Evolutionary conservation across 129 eudicot genomes (phyloP), one percentile per base, ranked within the genome.

Genomic region (Cynara cardunculus): DNA sequence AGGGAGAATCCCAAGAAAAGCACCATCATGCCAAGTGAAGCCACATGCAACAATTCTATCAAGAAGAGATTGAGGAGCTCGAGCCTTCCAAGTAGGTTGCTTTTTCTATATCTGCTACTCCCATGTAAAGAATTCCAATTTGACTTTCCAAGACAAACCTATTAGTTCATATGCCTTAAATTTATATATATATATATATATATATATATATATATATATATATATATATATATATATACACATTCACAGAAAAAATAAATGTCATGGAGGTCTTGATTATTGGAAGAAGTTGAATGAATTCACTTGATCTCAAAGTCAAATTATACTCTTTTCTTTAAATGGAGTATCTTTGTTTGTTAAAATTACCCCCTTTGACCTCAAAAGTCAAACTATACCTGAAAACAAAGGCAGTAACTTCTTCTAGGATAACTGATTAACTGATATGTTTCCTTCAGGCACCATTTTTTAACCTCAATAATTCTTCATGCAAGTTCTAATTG

Each of bases 31-130:
- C 76, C 59, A 22, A 46, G 22, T 13, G 77, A 59, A 35, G 66
- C 26, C 2, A 32, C 53, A 56, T 27, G 8, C 30, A 66, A 28
- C 30, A 69, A n/a, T 46, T 26, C 82, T 68, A 37, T 27, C 13
- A 14, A 68, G 25, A 76, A 78, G 81, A 72, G 68, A 39, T 73
- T 0, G 49, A 69, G 81, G 75, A 25, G 25, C 22, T 44, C 1
- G 5, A 16, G 49, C 13, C 34, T 25, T 53, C 35, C 81, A 79
- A 61, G 92, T 89, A 75, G 44, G 88, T 87, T 66, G 5, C 81
- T 74, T 72, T 72, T 61, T 30, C 27, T 44, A 4, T 78, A 46
- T 25, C 35, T 4, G 37, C 24, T 79, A 26, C 28, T 7, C 71
- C 46, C 56, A 16, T 22, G 62, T 7, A 49, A 30, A 32, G 77